A percentile compares a stretch with the other conserved stretches of the same genome.
Conservation (phyloP, 2,329 filamentous ascomycete genomes). For the Calonectria pauciramosa region DNA sequence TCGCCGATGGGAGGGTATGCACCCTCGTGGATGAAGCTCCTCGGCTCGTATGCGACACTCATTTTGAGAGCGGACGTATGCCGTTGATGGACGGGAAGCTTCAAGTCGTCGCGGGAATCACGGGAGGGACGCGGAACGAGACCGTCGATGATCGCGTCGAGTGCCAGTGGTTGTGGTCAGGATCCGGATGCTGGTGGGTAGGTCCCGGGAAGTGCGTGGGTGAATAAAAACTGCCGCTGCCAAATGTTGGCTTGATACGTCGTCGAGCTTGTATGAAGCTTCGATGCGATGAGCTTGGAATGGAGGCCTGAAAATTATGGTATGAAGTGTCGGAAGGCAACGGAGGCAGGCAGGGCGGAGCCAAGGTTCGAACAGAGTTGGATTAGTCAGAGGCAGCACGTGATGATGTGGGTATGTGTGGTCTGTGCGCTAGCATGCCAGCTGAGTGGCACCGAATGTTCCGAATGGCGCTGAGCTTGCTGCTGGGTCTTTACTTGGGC, state of each 20-base stretch:
- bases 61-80: constrained; percentile 51
- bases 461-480: constrained; percentile 31
- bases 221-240: neutral
- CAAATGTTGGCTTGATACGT: constrained; percentile 25
- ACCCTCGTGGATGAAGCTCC: constrained; percentile 63
- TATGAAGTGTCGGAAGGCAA: constrained; percentile 48
- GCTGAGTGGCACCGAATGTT: constrained; percentile 44
- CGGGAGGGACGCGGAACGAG: constrained; percentile 22
- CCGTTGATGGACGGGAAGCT: constrained; percentile 22
- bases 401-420: constrained; percentile 40
- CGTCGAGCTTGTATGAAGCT: constrained; percentile 30
- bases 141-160: constrained; percentile 30
- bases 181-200: neutral
- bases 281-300: constrained; percentile 33
- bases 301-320: constrained; percentile 55
- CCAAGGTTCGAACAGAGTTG: constrained; percentile 36
- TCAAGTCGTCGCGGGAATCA: constrained; percentile 33
- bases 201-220: neutral
- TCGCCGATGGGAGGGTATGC: constrained; percentile 63
- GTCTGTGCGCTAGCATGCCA: constrained; percentile 36
- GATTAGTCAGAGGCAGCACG: constrained; percentile 48
- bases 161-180: neutral
- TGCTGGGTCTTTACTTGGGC: neutral
- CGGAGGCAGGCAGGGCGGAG: constrained; percentile 35
- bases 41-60: constrained; percentile 66